Evolutionary conservation across 352 stramenopile species (phyloP).

Genomic region (Phytophthora litchii): DNA sequence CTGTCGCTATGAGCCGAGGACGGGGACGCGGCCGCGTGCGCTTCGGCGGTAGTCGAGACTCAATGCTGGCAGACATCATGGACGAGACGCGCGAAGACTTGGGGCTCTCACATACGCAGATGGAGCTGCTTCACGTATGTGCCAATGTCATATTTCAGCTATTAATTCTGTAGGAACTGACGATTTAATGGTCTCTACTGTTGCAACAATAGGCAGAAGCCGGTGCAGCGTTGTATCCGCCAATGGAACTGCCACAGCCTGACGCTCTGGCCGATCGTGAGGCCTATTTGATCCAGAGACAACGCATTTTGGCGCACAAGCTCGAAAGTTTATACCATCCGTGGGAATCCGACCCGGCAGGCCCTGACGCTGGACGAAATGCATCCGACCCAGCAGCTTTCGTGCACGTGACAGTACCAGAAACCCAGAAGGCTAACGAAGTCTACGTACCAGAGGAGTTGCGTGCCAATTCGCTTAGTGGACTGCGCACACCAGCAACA

Average conservation of each 20-base stretch:
- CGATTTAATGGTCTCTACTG: neutral
- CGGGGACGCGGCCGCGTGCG: conserved; percentile 65
- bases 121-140: conserved; percentile 69
- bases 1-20: conserved; percentile 60
- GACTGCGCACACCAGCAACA: conserved; percentile 28
- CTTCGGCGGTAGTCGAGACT: conserved; percentile 76
- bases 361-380: conserved; percentile 28
- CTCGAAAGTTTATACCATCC: conserved; percentile 72
- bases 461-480: conserved; percentile 59
- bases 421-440: conserved; percentile 57
- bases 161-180: conserved; percentile 1
- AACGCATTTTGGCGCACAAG: conserved; percentile 71
- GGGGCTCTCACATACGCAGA: conserved; percentile 68
- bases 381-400: conserved; percentile 45
- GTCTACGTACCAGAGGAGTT: conserved; percentile 73
- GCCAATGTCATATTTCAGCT: neutral
- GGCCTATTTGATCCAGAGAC: conserved; percentile 72
- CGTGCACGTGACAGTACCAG: conserved; percentile 69
- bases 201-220: conserved; percentile 44
- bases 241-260: conserved; percentile 65
- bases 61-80: conserved; percentile 67
- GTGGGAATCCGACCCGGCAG: conserved; percentile 48
- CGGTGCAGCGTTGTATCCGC: conserved; percentile 58
- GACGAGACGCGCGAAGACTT: conserved; percentile 78
- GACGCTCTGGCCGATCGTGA: conserved; percentile 60